These are phyloP conservation scores for Coniochaeta hoffmannii DNA, from an alignment of 2,329 filamentous ascomycete genomes.

Conservation along the genomic window DNA sequence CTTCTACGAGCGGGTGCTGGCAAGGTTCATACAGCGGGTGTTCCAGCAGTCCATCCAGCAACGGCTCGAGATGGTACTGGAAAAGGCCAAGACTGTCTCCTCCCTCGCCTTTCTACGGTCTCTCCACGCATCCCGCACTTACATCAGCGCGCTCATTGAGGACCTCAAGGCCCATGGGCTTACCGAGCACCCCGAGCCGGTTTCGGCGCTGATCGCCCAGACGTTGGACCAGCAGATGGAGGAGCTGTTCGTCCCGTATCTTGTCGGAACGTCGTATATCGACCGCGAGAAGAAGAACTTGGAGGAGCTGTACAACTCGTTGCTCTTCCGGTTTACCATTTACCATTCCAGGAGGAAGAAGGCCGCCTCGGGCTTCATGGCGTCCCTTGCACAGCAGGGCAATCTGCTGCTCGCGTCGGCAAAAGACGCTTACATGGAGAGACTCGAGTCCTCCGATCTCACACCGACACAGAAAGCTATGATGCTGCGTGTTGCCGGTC, in stretches of 20 bases:
- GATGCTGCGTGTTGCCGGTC: constrained; percentile 80
- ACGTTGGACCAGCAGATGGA: constrained; percentile 69
- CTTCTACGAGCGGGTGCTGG: constrained; percentile 88
- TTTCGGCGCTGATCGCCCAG: constrained; percentile 75
- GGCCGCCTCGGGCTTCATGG: constrained; percentile 85
- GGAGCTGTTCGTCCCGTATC: constrained; percentile 67
- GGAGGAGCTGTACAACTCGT: constrained; percentile 78
- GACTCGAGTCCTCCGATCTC: constrained; percentile 81
- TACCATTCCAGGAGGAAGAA: constrained; percentile 87
- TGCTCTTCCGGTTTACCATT: constrained; percentile 95
- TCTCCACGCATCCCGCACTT: constrained; percentile 82
- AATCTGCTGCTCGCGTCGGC: constrained; percentile 83
- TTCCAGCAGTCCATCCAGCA: constrained; percentile 99
- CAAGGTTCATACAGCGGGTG: constrained; percentile 87
- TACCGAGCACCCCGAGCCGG: constrained; percentile 89
- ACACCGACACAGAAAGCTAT: constrained; percentile 83
- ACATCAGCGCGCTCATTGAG: constrained; percentile 81
- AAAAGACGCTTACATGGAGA: constrained; percentile 84
- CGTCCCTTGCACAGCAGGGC: constrained; percentile 80
- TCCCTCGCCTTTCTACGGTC: constrained; percentile 87
- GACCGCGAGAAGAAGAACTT: constrained; percentile 62
- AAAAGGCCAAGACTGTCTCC: constrained; percentile 88
- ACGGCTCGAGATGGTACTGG: constrained; percentile 86
- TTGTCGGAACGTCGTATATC: constrained; percentile 63
- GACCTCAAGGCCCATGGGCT: constrained; percentile 90